Conservation (phyloP, 2,329 filamentous ascomycete genomes). For the Neonectria coccinea region DNA sequence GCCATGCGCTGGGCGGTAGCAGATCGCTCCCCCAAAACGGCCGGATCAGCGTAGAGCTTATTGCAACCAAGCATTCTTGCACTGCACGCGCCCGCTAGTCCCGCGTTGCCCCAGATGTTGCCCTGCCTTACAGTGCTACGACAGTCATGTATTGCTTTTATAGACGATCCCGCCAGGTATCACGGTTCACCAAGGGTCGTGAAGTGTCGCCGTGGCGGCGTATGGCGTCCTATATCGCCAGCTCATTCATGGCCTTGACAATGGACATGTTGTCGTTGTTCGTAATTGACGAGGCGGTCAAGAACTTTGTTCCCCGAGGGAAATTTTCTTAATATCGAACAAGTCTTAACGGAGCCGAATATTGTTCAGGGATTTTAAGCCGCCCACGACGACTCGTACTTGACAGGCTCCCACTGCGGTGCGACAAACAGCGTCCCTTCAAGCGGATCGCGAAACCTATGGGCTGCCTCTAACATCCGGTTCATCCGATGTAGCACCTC, state of each 20-base stretch:
- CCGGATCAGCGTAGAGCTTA: slow-evolving; percentile 28
- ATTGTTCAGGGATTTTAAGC: slow-evolving; percentile 5
- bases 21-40: slow-evolving; percentile 23
- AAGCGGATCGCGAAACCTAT: slow-evolving; percentile 15
- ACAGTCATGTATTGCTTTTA: slow-evolving; percentile 1
- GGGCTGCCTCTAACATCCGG: slow-evolving; percentile 25
- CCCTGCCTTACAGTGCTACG: slow-evolving; percentile 7
- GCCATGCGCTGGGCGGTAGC: slow-evolving; percentile 20
- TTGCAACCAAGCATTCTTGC: slow-evolving; percentile 27
- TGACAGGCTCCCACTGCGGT: neutral
- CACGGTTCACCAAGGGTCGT: neutral
- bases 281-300: slow-evolving; percentile 14
- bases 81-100: slow-evolving; percentile 12
- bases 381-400: slow-evolving; percentile 1
- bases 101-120: slow-evolving; percentile 13
- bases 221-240: slow-evolving; percentile 18
- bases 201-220: slow-evolving; percentile 14
- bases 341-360: neutral
- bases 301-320: neutral
- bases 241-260: slow-evolving; percentile 11
- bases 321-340: slow-evolving; percentile 3
- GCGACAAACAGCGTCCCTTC: slow-evolving; percentile 4
- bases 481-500: slow-evolving; percentile 42
- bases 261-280: neutral
- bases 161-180: slow-evolving; percentile 7